Percentiles rank a stretch among this genome's conserved stretches.
Conservation (phyloP, 179 eudicot genomes). For the Spergularia azorica region DNA sequence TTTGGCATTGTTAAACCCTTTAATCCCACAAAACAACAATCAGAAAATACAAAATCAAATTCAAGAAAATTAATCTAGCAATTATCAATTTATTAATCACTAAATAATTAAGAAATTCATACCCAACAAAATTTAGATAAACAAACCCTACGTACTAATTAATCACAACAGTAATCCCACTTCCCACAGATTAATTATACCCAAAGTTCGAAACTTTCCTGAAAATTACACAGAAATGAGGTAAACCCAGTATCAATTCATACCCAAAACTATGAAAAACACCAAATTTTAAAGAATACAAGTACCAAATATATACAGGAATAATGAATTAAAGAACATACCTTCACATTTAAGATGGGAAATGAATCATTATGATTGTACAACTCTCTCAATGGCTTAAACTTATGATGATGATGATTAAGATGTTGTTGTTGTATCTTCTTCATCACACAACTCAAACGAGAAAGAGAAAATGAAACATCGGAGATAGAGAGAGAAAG, state of each 20-base stretch:
- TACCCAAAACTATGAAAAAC: background rate
- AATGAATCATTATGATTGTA: slow-evolving; percentile 8
- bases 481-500: background rate
- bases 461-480: background rate
- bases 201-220: slow-evolving; percentile 8
- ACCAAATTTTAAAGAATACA: background rate
- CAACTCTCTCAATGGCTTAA: slow-evolving; percentile 17
- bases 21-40: background rate
- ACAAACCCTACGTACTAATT: slow-evolving; percentile 25
- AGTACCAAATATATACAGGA: background rate
- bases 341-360: slow-evolving; percentile 21
- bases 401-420: background rate
- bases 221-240: slow-evolving; percentile 1
- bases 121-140: slow-evolving; percentile 3
- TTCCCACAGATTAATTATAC: background rate
- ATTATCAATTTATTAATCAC: background rate
- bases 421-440: background rate
- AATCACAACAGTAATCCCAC: background rate
- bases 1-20: slow-evolving; percentile 10
- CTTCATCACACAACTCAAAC: slow-evolving; percentile 3
- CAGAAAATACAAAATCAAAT: background rate
- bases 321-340: slow-evolving; percentile 16
- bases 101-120: too few species aligned
- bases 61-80: background rate
- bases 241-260: slow-evolving; percentile 13